Base-by-base conservation (phyloP, 129 eudicot species). In the Centaurea solstitialis region DNA sequence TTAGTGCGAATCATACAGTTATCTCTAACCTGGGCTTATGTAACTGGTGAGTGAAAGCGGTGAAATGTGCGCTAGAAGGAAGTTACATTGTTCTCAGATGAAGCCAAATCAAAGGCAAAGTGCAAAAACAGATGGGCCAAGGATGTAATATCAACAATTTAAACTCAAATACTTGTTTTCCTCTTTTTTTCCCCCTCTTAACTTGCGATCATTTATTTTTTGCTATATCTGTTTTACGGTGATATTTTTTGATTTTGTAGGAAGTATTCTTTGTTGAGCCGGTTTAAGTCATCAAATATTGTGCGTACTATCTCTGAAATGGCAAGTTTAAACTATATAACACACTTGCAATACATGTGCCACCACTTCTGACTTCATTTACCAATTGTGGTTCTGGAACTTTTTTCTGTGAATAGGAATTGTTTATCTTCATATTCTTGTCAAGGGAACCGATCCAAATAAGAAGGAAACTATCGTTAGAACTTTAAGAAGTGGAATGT, bases 31-130 rank as follows among this genome's bases (percentile, higher is more conserved):
- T 59, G 73, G 79, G 70, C 43, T 40, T 77, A 45, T 61, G 33
- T 66, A 79, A 69, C 38, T 77, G 83, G 84, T 87, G 82, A 95
- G 99, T 81, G 99, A 95, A 69, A 93, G 91, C 37, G 99, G 99
- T 17, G 98, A 93, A 87, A 95, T 95, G 99, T 95, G 99, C 84
- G 99, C 99, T 50, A 95, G 98, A 95, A 95, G 92, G 99, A 95
- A 87, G 99, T 95, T 67, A 93, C 99, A 22, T 83, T 95, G 74
- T 91, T 93, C 78, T 85, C 97, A 11, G 99, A 95, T 78, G 99
- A 95, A 83, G 88, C 94, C 13, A 93, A 91, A 86, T 93, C 99
- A 35, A 95, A 87, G 81, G 99, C n/a, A 95, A 88, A 89, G 98
- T 88, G 97, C 93, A n/a, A 23, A 89, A 88, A 87, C 99, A 95